These are phyloP conservation scores for Centrapalus pauciflorus DNA, from an alignment of 129 eudicot genomes.

Conservation along the genomic window DNA sequence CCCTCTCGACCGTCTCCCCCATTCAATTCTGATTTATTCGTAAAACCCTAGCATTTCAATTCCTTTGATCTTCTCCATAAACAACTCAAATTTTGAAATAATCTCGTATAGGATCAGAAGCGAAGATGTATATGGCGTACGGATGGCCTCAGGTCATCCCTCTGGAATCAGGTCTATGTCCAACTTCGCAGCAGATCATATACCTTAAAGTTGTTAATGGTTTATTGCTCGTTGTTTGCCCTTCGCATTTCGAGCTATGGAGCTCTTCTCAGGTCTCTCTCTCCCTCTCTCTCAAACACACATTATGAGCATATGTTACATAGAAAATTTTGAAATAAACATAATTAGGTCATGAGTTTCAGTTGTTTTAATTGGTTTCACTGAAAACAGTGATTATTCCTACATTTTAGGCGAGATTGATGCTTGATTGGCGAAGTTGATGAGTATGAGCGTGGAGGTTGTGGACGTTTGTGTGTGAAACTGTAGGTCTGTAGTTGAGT, in stretches of 20 bases:
- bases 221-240: slow-evolving; percentile 69
- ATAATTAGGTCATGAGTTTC: slow-evolving; percentile 1
- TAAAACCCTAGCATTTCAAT: slow-evolving; percentile 36
- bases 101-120: slow-evolving; percentile 4
- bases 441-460: background rate
- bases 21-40: slow-evolving; percentile 19
- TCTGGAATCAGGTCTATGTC: slow-evolving; percentile 55
- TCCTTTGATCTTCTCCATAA: slow-evolving; percentile 5
- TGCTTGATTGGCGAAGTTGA: slow-evolving; percentile 5
- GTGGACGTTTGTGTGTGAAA: slow-evolving; percentile 6
- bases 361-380: background rate
- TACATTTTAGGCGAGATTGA: background rate
- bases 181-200: slow-evolving; percentile 65
- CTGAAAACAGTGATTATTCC: background rate
- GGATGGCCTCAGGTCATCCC: slow-evolving; percentile 99
- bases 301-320: background rate
- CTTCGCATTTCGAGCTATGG: slow-evolving; percentile 95
- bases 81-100: slow-evolving; percentile 2
- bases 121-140: slow-evolving; percentile 92
- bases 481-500: background rate
- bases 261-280: slow-evolving; percentile 76
- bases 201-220: slow-evolving; percentile 71
- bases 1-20: slow-evolving; percentile 4
- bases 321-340: background rate
- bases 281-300: background rate